phyloP scores from a whole-genome alignment of 148 eudicot genomes.

The Bassia scoparia region DNA sequence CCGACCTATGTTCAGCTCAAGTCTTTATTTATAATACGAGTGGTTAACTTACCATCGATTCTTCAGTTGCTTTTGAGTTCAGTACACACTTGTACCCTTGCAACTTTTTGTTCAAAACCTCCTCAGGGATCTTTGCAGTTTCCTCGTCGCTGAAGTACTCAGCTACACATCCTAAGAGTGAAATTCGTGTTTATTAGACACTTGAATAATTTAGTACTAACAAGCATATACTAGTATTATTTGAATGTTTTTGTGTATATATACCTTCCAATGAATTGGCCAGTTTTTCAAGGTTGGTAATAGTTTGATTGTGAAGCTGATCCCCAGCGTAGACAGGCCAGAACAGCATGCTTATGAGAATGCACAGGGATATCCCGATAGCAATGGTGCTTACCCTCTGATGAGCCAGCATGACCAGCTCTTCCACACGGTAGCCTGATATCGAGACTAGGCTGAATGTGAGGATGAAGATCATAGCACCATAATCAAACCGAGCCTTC shows the following conservation, averaged over 20 bases:
- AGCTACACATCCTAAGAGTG: constrained; percentile 48
- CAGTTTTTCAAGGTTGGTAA: constrained; percentile 60
- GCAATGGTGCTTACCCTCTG: constrained; percentile 58
- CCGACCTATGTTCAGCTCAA: no score
- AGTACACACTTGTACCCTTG: constrained; percentile 71
- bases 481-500: constrained; percentile 80
- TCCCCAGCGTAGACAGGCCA: constrained; percentile 87
- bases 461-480: constrained; percentile 85
- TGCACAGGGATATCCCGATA: constrained; percentile 71
- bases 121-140: constrained; percentile 22
- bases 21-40: no score
- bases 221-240: background rate
- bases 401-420: constrained; percentile 62
- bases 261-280: constrained; percentile 72
- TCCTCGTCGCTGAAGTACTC: constrained; percentile 53
- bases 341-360: constrained; percentile 55
- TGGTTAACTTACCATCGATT: constrained; percentile 54
- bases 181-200: background rate
- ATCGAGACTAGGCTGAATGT: constrained; percentile 82
- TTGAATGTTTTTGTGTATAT: background rate
- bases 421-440: constrained; percentile 79
- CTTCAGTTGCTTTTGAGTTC: constrained; percentile 75
- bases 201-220: background rate
- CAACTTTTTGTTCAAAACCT: constrained; percentile 34
- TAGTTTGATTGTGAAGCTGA: constrained; percentile 58